Evolutionary conservation across 176 grass and related monocot species (phyloP).

Genomic region (Tuctoria greenei): DNA sequence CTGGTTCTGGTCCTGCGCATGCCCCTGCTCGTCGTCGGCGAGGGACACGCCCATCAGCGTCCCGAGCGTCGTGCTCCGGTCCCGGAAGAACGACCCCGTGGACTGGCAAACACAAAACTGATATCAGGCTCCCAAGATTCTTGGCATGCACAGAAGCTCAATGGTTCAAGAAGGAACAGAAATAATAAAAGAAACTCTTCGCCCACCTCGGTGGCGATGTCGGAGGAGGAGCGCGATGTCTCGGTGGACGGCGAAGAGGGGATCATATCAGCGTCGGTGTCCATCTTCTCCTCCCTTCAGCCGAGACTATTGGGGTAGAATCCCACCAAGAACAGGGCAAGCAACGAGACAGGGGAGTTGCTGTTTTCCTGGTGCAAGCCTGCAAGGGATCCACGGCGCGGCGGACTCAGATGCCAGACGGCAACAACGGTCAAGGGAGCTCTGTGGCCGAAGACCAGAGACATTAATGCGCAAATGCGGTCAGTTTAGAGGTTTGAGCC

Average conservation of each 20-base stretch:
- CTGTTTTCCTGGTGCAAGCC: background rate
- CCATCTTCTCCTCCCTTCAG: slow-evolving; percentile 39
- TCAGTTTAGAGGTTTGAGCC: background rate
- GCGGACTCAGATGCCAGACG: background rate
- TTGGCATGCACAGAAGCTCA: background rate
- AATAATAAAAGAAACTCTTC: background rate
- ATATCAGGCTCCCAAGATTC: background rate
- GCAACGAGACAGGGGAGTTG: background rate
- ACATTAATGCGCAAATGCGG: background rate
- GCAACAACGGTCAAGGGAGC: background rate
- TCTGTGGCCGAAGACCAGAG: background rate
- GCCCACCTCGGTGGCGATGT: slow-evolving; percentile 79
- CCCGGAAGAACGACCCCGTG: slow-evolving; percentile 91
- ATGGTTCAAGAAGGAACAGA: background rate
- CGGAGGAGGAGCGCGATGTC: slow-evolving; percentile 78
- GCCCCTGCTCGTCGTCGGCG: slow-evolving; percentile 35
- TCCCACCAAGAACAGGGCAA: background rate
- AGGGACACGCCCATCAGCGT: slow-evolving; percentile 92
- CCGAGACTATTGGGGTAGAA: background rate
- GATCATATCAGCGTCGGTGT: slow-evolving; percentile 43
- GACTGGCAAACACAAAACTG: slow-evolving; percentile 45
- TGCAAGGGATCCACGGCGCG: background rate
- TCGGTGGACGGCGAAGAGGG: slow-evolving; percentile 68
- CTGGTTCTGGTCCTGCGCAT: background rate
- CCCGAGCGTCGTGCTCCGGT: slow-evolving; percentile 89